Percentiles rank a stretch among this genome's conserved stretches.
Evolutionary conservation across 495 filamentous ascomycete genomes (phyloP).

Genomic region (Daldinia decipiens): DNA sequence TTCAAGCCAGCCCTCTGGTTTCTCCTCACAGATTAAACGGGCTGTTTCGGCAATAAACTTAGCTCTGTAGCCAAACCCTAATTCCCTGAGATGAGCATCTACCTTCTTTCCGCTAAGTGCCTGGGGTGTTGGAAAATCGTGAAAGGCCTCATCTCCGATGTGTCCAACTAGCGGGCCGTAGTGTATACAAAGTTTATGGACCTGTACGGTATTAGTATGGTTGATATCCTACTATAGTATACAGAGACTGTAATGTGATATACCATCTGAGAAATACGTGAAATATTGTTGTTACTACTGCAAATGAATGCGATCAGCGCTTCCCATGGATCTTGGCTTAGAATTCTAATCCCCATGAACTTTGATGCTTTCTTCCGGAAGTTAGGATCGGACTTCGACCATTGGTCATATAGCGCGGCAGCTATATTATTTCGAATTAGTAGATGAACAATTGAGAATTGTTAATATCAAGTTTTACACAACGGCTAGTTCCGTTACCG

Average conservation of each 20-base stretch:
- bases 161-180: slow-evolving; percentile 82
- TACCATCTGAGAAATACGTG: slow-evolving; percentile 93
- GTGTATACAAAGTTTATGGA: slow-evolving; percentile 86
- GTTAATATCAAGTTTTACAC: neutral
- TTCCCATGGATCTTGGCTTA: slow-evolving; percentile 97
- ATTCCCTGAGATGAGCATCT: slow-evolving; percentile 77
- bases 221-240: neutral
- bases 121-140: slow-evolving; percentile 86
- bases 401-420: slow-evolving; percentile 80
- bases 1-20: slow-evolving; percentile 78
- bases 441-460: neutral
- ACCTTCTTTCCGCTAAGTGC: slow-evolving; percentile 74
- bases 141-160: slow-evolving; percentile 74
- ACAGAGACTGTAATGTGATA: neutral
- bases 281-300: slow-evolving; percentile 98
- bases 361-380: slow-evolving; percentile 88
- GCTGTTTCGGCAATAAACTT: slow-evolving; percentile 92
- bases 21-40: slow-evolving; percentile 71
- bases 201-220: slow-evolving; percentile 48
- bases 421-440: slow-evolving; percentile 49
- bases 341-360: slow-evolving; percentile 92
- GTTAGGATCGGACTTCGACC: slow-evolving; percentile 86
- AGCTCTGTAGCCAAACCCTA: slow-evolving; percentile 96
- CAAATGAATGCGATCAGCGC: slow-evolving; percentile 94
- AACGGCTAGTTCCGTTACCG: neutral